These are phyloP conservation scores for Phytopythium mirpurense DNA, from an alignment of 352 stramenopile genomes.

Conservation along the genomic window DNA sequence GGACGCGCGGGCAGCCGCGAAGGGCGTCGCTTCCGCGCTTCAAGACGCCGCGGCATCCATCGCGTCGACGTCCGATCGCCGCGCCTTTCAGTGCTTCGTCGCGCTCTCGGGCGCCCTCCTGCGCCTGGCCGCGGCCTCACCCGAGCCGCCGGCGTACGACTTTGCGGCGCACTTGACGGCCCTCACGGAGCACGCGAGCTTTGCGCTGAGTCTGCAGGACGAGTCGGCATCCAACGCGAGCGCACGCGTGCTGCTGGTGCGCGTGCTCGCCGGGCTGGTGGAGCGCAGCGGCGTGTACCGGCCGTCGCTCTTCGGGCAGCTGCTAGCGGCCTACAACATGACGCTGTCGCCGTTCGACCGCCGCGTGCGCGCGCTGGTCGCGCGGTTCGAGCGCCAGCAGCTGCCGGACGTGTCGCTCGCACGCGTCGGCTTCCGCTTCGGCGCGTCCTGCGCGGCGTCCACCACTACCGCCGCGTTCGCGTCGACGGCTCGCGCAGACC, in stretches of 20 bases:
- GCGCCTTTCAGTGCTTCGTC: constrained; percentile 28
- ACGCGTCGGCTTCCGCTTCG: constrained; percentile 68
- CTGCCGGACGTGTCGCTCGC: constrained; percentile 45
- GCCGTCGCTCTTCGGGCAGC: constrained; percentile 42
- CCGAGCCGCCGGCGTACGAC: constrained; percentile 19
- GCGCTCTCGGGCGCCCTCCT: constrained; percentile 27
- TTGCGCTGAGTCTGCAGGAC: constrained; percentile 21
- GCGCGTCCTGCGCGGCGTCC: constrained; percentile 37
- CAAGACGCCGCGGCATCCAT: constrained; percentile 15
- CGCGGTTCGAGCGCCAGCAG: constrained; percentile 5
- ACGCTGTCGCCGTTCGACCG: constrained; percentile 59
- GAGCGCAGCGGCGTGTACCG: constrained; percentile 36
- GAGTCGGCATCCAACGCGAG: constrained; percentile 4
- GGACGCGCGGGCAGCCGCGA: constrained; percentile 10
- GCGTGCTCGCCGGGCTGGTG: constrained; percentile 36
- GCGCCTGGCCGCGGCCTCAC: constrained; percentile 18
- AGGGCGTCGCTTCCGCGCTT: constrained; percentile 18
- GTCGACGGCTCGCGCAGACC: constrained; percentile 36
- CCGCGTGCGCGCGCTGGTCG: constrained; percentile 22
- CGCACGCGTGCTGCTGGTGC: constrained; percentile 27
- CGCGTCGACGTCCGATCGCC: constrained; percentile 7
- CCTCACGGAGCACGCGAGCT: constrained; percentile 24
- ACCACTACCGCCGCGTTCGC: constrained; percentile 15
- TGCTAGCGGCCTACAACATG: constrained; percentile 66
- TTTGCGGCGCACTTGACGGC: constrained; percentile 30